These are phyloP conservation scores for Metroxylon sagu DNA, from an alignment of 176 grass and related monocot species.

Conservation along the genomic window DNA sequence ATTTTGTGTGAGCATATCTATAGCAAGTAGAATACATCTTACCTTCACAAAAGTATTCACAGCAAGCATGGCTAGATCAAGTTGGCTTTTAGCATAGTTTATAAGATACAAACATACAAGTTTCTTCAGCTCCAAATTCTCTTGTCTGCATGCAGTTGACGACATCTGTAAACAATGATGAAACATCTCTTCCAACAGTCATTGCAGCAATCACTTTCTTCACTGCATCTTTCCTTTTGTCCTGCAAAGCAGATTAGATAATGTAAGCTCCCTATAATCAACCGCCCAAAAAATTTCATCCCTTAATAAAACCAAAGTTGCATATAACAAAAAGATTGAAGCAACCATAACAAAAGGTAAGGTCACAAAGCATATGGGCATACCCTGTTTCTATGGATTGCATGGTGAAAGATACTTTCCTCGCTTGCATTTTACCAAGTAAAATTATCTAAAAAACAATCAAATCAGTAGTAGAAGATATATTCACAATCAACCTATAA, in stretches of 20 bases:
- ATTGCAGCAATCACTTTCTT: conserved; percentile 99
- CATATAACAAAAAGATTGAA: not conserved
- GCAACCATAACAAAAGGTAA: too few relatives aligned
- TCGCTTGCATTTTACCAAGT: too few relatives aligned
- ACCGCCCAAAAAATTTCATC: not conserved
- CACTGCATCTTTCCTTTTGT: conserved; percentile 97
- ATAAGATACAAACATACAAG: conserved; percentile 98
- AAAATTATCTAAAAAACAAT: too few relatives aligned
- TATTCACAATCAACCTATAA: too few relatives aligned
- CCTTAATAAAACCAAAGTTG: conserved; percentile 4
- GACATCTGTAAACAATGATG: conserved; percentile 91
- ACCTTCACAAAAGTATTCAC: conserved; percentile 99
- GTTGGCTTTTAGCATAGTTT: conserved; percentile 98
- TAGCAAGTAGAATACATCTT: conserved; percentile 2
- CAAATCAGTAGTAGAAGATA: too few relatives aligned
- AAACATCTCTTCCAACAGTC: conserved; percentile 99
- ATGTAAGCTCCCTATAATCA: too few relatives aligned
- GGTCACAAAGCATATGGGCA: too few relatives aligned
- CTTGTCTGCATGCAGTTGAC: conserved; percentile 98
- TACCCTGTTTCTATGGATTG: too few relatives aligned
- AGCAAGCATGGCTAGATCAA: conserved; percentile 94
- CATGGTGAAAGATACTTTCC: too few relatives aligned
- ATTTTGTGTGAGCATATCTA: too few relatives aligned
- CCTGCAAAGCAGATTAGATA: conserved; percentile 39
- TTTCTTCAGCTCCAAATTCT: conserved; percentile 96